Base-by-base conservation (phyloP, 1,139 yeast genomes). In the Hemisphaericaspora lyxosophila region DNA sequence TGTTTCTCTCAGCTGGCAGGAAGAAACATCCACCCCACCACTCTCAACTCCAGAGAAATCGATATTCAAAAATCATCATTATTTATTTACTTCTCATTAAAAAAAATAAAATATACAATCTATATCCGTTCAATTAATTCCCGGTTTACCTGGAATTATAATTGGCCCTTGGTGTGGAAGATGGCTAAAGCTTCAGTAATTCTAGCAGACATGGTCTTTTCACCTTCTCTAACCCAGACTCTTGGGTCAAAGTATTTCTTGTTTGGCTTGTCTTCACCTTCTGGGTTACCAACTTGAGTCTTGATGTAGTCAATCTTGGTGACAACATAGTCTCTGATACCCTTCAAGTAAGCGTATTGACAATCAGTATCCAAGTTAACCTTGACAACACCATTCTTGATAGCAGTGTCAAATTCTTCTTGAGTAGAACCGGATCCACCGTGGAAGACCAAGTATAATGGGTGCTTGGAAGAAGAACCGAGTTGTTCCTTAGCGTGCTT, bases 161-260 rank as follows among this genome's bases (percentile, higher is more conserved):
- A 64, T 66, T 78, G 80, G 65, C 67, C 66, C 66, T 77, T 73
- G 59, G 94, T 75, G 78, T 82, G 90, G 96, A 92, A 92, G 64
- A 86, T 75, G 39, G 73, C 77, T 67, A 92, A 79, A 62, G 95
- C 94, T 68, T 82, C 85, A 49, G 83, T 54, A 61, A 94, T 78
- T 82, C 97, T 87, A 54, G 70, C 73, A 53, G 82, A 57, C 97
- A 92, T 92, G 67, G 97, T 89, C 90, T 89, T 88, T 80, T 92
- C 99, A 80, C 98, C 98, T 75, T 90, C 97, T 81, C 98, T 90
- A 55, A 92, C 97, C 98, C 98, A 92, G 72, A 90, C 97, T 84
- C 99, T 92, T 75, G 99, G 99, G 77, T 92, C 99, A 67, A 88
- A 92, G 88, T 73, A 89, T 78, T 90, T 90, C 89, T 90, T 90